Percentiles rank a stretch among this genome's conserved stretches.
Conservation (phyloP, 1,139 yeast species). For the Pichia kudriavzevii region DNA sequence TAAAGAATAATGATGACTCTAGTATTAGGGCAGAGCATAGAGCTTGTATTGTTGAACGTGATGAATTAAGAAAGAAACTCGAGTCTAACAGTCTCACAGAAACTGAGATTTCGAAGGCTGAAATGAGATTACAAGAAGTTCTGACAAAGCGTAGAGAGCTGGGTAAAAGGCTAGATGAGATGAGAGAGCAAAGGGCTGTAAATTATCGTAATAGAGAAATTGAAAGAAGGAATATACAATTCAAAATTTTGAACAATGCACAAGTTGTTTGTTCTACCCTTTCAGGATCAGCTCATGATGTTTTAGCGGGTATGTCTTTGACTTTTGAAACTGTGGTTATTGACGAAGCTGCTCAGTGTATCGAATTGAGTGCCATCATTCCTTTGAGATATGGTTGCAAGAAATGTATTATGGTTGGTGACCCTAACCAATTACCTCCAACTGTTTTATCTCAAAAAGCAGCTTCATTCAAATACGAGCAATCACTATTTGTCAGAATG, state of each 20-base stretch:
- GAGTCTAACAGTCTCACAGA: slow-evolving; percentile 32
- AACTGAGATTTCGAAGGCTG: slow-evolving; percentile 38
- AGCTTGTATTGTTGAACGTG: slow-evolving; percentile 44
- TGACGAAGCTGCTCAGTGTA: slow-evolving; percentile 98
- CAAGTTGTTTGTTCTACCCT: slow-evolving; percentile 88
- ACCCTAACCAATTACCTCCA: slow-evolving; percentile 97
- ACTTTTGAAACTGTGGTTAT: slow-evolving; percentile 89
- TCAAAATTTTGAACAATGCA: slow-evolving; percentile 64
- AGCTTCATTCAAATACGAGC: slow-evolving; percentile 72
- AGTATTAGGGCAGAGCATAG: slow-evolving; percentile 46
- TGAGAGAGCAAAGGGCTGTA: slow-evolving; percentile 64
- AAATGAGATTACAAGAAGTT: slow-evolving; percentile 45
- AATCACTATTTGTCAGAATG: slow-evolving; percentile 91
- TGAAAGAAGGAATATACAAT: slow-evolving; percentile 68
- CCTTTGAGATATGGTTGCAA: slow-evolving; percentile 91
- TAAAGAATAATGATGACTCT: slow-evolving; percentile 33
- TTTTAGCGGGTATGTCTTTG: slow-evolving; percentile 65
- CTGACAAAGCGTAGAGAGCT: slow-evolving; percentile 57
- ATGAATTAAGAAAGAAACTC: slow-evolving; percentile 35
- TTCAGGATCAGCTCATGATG: slow-evolving; percentile 92
- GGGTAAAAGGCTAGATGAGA: slow-evolving; percentile 69
- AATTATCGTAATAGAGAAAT: slow-evolving; percentile 71
- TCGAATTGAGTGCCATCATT: slow-evolving; percentile 84
- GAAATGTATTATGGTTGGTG: slow-evolving; percentile 96
- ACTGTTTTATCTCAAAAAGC: slow-evolving; percentile 94